A percentile compares a stretch with the other conserved stretches of the same genome.
These are phyloP conservation scores for Colletotrichum euphorbiae DNA, from an alignment of 2,329 filamentous ascomycete genomes.

Conservation along the genomic window DNA sequence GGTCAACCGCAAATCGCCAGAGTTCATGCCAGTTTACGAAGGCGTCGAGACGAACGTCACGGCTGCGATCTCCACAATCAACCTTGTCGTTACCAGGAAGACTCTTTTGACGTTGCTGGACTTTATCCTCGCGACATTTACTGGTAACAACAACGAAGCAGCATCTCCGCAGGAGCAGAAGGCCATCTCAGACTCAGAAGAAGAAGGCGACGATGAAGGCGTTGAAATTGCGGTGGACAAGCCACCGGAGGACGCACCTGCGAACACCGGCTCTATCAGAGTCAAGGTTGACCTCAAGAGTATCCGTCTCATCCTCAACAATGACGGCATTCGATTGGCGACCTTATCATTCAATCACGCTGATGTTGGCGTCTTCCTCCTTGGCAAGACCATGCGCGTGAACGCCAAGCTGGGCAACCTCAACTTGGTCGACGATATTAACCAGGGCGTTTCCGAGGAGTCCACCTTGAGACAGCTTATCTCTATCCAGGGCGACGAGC, in stretches of 20 bases:
- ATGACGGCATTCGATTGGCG: constrained; percentile 94
- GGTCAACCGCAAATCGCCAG: constrained; percentile 90
- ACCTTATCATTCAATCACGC: constrained; percentile 94
- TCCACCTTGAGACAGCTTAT: constrained; percentile 88
- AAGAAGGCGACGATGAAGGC: constrained; percentile 54
- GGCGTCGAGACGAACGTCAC: constrained; percentile 94
- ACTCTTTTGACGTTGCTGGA: constrained; percentile 93
- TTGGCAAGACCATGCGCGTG: constrained; percentile 87
- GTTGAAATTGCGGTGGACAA: constrained; percentile 34
- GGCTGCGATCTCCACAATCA: constrained; percentile 93
- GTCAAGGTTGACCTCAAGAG: constrained; percentile 95
- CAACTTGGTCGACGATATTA: constrained; percentile 91
- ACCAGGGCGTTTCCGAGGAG: constrained; percentile 84
- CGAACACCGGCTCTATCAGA: constrained; percentile 79
- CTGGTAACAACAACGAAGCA: constrained; percentile 65
- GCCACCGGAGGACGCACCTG: constrained; percentile 22
- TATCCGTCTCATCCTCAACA: constrained; percentile 94
- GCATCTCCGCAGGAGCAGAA: constrained; percentile 47
- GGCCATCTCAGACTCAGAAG: constrained; percentile 49
- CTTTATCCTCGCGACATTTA: constrained; percentile 93
- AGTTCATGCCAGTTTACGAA: constrained; percentile 92
- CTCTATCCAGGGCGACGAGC: constrained; percentile 93
- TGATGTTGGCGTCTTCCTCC: constrained; percentile 89
- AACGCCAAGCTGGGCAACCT: constrained; percentile 89
- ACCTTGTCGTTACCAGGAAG: constrained; percentile 91